Evolutionary conservation across 163 green algal genomes (phyloP).

Genomic region (Prototheca stagnorum): DNA sequence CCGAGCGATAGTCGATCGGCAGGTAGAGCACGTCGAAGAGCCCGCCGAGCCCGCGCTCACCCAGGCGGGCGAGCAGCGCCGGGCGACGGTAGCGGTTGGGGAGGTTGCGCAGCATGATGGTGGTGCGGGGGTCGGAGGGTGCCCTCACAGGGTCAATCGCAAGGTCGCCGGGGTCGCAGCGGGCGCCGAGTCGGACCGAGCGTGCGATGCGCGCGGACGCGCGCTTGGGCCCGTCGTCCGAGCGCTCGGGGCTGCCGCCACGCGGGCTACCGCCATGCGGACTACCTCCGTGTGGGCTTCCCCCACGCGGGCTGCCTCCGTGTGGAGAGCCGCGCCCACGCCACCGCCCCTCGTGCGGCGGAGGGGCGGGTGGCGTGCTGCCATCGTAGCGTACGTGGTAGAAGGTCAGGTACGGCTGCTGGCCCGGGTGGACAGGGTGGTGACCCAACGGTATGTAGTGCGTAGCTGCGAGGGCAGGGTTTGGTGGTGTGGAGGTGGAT

Average conservation of each 20-base stretch:
- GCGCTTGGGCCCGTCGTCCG: not conserved
- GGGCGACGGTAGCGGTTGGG: constrained; percentile 99
- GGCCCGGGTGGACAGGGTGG: too few relatives aligned
- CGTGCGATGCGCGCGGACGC: constrained; percentile 21
- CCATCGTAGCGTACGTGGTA: too few relatives aligned
- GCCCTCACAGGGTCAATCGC: too few relatives aligned
- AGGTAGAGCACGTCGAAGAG: constrained; percentile 99
- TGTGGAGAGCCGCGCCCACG: too few relatives aligned
- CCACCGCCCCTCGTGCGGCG: too few relatives aligned
- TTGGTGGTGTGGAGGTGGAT: too few relatives aligned
- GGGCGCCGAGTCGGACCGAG: constrained; percentile 12
- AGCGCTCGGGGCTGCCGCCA: not conserved
- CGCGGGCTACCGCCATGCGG: not conserved
- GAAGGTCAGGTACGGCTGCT: too few relatives aligned
- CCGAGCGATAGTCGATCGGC: constrained; percentile 99
- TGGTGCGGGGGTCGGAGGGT: constrained; percentile 79
- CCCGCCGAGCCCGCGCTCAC: constrained; percentile 38
- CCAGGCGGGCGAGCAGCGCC: constrained; percentile 71
- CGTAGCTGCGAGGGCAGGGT: too few relatives aligned
- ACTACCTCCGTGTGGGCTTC: not conserved
- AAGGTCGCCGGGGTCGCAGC: too few relatives aligned
- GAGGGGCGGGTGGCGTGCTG: too few relatives aligned
- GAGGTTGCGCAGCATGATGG: constrained; percentile 99
- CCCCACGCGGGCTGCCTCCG: too few relatives aligned
- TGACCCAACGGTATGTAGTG: too few relatives aligned